Evolutionary conservation across 768 basidiomycete genomes (phyloP).

Genomic region (Termitomyces sp.): DNA sequence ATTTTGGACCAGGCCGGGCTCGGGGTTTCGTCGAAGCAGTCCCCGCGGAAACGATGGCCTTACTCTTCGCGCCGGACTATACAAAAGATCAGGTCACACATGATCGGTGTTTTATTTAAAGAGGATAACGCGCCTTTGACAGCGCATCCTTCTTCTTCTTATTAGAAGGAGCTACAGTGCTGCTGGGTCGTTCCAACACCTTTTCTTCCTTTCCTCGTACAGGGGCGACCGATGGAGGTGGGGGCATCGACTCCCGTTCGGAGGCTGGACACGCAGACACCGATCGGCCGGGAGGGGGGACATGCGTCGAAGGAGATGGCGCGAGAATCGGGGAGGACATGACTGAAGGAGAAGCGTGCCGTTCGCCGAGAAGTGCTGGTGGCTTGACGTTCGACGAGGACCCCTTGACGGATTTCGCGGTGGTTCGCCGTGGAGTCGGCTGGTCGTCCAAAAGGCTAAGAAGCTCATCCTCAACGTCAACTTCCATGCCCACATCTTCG

Average conservation of each 20-base stretch:
- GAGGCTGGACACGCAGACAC: constrained; percentile 20
- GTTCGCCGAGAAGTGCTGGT: background rate
- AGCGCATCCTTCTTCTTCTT: constrained; percentile 39
- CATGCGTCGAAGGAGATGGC: constrained; percentile 8
- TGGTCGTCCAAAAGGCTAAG: constrained; percentile 63
- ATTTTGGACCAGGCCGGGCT: constrained; percentile 26
- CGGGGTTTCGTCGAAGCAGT: constrained; percentile 19
- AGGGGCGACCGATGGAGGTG: constrained; percentile 28
- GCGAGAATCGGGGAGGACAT: constrained; percentile 4
- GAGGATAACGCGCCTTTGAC: constrained; percentile 28
- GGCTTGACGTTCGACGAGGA: constrained; percentile 3
- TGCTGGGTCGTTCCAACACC: constrained; percentile 19
- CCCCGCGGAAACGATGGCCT: constrained; percentile 11
- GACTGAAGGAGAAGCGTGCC: constrained; percentile 10
- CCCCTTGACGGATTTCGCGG: constrained; percentile 8
- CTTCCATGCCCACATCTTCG: constrained; percentile 25
- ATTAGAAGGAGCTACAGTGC: constrained; percentile 11
- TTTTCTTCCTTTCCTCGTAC: constrained; percentile 26
- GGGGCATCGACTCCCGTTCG: constrained; percentile 59
- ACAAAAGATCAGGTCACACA: constrained; percentile 6
- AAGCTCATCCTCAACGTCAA: constrained; percentile 61
- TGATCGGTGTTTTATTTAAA: background rate
- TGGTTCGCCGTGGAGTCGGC: constrained; percentile 17
- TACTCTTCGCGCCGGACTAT: constrained; percentile 20
- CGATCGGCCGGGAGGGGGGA: constrained; percentile 5